Conservation (phyloP, 2,329 filamentous ascomycete species). For the Aspergillus candidus region DNA sequence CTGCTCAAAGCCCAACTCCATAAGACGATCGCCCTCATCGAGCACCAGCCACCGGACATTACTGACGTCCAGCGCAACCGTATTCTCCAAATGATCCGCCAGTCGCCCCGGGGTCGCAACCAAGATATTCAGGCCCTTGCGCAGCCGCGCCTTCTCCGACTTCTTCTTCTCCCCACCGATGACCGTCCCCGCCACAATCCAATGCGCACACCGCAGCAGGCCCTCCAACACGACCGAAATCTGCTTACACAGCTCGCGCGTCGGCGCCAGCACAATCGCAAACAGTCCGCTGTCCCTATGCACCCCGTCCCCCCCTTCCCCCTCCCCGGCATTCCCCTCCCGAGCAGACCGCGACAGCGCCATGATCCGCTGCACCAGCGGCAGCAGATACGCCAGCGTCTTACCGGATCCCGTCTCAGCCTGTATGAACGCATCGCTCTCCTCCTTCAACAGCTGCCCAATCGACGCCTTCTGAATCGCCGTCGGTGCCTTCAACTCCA, state of each 20-base stretch:
- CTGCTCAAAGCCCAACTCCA: conserved; percentile 96
- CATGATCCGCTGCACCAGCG: conserved; percentile 83
- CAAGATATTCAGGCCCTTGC: conserved; percentile 92
- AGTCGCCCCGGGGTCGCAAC: conserved; percentile 90
- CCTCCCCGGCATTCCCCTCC: conserved; percentile 29
- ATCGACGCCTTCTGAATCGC: conserved; percentile 91
- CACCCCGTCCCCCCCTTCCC: conserved; percentile 47
- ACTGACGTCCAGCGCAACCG: conserved; percentile 78
- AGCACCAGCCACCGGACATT: conserved; percentile 90
- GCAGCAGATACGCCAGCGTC: conserved; percentile 89
- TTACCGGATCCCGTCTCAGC: conserved; percentile 97
- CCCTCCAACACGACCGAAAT: conserved; percentile 82
- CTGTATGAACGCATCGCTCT: conserved; percentile 90
- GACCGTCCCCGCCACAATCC: conserved; percentile 86
- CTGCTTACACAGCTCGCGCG: conserved; percentile 88
- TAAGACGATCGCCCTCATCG: conserved; percentile 94
- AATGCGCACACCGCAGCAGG: conserved; percentile 80
- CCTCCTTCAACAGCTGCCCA: conserved; percentile 68
- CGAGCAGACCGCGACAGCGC: conserved; percentile 52
- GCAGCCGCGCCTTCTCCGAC: conserved; percentile 83
- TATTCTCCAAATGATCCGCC: conserved; percentile 88
- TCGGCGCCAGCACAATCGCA: conserved; percentile 88
- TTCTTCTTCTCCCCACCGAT: conserved; percentile 67
- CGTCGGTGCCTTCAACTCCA: conserved; percentile 83
- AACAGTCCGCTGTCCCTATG: conserved; percentile 85